Evolutionary conservation across 73 alveolate species (phyloP), one percentile per base, ranked within the genome.

Genomic region (Paramecium pentaurelia): DNA sequence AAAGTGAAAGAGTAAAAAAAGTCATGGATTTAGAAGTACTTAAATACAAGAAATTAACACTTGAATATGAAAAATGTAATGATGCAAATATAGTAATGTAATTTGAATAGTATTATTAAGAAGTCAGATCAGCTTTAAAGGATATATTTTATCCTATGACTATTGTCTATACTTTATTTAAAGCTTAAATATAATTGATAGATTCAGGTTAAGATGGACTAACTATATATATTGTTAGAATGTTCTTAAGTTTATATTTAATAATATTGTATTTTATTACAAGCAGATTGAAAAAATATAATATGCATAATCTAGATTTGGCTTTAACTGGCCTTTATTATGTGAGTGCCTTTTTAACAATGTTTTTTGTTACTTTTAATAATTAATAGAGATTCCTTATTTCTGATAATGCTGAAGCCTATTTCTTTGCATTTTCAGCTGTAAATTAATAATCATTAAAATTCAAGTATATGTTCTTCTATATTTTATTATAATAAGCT

Each of bases 341-440:
- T 80, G 75, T 80, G 25, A 45, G 77, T 25, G 45, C 77, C 7
- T 80, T 80, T 11, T 25, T 80, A 27, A 45, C 51, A 20, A 45
- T 80, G 32, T 80, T 80, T 12, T 42, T 80, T 47, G 30, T 80
- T 8, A 80, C 91, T 20, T 80, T 80, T 27, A 49, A 27, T 3
- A 80, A 28, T 45, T 12, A 40, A 20, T n/a, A 80, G 16, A 45
- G 75, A 80, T 80, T 42, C 27, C 27, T 80, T 14, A 80, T 80
- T 10, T 42, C 91, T 12, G 91, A 80, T 80, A 45, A 80, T 32
- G 91, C 91, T 12, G 91, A 80, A 80, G 91, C 91, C 8, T 80
- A 80, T 80, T 80, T 80, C 14, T 80, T 80, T 47, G 73, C 91
- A 5, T 80, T 80, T 25, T 42, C 91, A 20, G 91, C 91, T 38